Conservation (phyloP, 768 basidiomycete genomes). For the Trametes gibbosa region DNA sequence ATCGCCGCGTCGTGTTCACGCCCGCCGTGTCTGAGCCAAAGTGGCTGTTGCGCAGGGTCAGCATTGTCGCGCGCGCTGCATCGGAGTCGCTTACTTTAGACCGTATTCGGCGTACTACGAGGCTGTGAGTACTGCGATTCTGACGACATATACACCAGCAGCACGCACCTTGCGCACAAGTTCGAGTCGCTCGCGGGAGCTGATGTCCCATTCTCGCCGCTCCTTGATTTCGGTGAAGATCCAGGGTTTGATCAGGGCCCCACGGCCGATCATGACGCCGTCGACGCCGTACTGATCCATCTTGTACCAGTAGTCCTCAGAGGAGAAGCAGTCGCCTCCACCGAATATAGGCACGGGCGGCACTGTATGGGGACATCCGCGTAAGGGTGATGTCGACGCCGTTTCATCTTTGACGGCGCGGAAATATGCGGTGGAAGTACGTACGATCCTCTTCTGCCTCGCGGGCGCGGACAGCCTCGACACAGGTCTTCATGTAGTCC, state of each 20-base stretch:
- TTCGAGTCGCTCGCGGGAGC: slow-evolving; percentile 78
- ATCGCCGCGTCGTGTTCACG: slow-evolving; percentile 87
- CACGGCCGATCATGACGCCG: slow-evolving; percentile 93
- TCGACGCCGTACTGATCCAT: slow-evolving; percentile 84
- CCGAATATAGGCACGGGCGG: slow-evolving; percentile 93
- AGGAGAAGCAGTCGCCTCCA: slow-evolving; percentile 92
- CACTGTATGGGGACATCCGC: slow-evolving; percentile 46
- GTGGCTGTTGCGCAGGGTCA: slow-evolving; percentile 44
- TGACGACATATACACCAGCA: too few species aligned
- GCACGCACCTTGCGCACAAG: slow-evolving; percentile 64
- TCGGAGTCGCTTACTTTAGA: slow-evolving; percentile 49
- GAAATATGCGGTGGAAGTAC: slow-evolving; percentile 18
- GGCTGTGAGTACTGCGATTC: not conserved
- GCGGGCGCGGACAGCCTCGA: slow-evolving; percentile 67
- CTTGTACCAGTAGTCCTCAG: slow-evolving; percentile 75
- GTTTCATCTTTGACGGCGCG: not conserved
- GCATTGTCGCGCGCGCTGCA: not conserved
- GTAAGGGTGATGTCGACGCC: not conserved
- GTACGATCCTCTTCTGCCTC: slow-evolving; percentile 71
- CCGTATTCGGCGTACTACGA: slow-evolving; percentile 83
- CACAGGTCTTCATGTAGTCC: slow-evolving; percentile 89
- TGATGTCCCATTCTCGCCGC: slow-evolving; percentile 89
- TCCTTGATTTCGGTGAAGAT: slow-evolving; percentile 96
- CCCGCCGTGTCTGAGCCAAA: slow-evolving; percentile 88
- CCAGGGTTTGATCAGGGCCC: slow-evolving; percentile 95